phyloP scores from a whole-genome alignment of 2,329 filamentous ascomycete species.

The Diaporthe sp. region DNA sequence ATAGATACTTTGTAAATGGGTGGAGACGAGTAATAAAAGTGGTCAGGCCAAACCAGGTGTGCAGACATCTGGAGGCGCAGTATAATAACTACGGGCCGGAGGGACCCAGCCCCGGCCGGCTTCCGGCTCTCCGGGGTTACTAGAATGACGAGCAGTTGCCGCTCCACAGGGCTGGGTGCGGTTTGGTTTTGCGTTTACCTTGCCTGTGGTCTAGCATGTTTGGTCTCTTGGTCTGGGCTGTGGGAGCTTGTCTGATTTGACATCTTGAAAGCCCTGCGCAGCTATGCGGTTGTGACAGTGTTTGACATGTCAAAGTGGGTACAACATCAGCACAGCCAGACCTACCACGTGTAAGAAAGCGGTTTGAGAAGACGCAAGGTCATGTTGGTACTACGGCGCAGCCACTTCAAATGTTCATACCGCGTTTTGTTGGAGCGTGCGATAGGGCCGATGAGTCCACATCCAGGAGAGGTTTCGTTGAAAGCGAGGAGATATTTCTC shows the following conservation, averaged over 20 bases:
- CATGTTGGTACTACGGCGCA: background rate
- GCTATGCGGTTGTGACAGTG: background rate
- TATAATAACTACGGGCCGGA: background rate
- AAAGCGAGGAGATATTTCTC: too few relatives aligned
- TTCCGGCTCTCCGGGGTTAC: slow-evolving; percentile 6
- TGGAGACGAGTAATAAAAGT: background rate
- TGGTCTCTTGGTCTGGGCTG: background rate
- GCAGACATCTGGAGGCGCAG: background rate
- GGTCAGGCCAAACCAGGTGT: background rate
- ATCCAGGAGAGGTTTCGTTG: background rate
- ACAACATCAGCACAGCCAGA: background rate
- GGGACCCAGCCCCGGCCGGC: background rate
- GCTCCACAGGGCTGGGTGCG: background rate
- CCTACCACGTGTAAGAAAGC: background rate
- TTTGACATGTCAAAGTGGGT: background rate
- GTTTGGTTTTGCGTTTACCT: slow-evolving; percentile 9
- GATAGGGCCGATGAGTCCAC: too few relatives aligned
- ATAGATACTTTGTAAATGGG: background rate
- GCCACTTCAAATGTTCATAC: background rate
- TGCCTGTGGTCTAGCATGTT: background rate
- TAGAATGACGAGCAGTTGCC: background rate
- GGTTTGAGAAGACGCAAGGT: background rate
- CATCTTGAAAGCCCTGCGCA: background rate
- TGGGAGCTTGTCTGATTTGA: slow-evolving; percentile 12
- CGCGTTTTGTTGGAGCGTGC: background rate